Base-by-base conservation (phyloP, 495 filamentous ascomycete genomes). In the Aspergillus steynii region DNA sequence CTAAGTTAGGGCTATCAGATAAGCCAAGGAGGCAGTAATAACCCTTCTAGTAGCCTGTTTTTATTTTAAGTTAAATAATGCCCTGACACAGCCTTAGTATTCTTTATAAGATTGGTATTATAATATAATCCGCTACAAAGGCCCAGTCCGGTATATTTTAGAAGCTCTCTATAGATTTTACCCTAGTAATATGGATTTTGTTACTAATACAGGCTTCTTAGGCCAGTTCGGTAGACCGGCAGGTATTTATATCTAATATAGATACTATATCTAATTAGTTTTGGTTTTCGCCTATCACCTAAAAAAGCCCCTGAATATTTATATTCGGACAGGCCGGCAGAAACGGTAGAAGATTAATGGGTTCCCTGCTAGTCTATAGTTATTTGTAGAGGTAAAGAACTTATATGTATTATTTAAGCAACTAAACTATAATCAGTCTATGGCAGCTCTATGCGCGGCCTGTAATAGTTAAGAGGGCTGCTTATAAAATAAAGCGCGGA, bases 41-140 rank as follows among this genome's bases (percentile, higher is more conserved):
- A 61, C 50, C 26, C 53, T 71, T n/a, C 48, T 71, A 0, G 56
- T 65, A 14, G 63, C 63, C 27, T 58, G 65, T 37, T 71, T 71
- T 47, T 68, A 58, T 47, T 68, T 69, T 29, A 9, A 51, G 1
- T 34, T 62, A 1, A 42, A 49, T 15, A 26, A 1, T 27, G 49
- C 20, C 20, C 6, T 3, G 49, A 29, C 66, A 12, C 61, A 54
- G n/a, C 34, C 58, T 48, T n/a, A 57, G 48, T 50, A 54, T 27
- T 27, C 45, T n/a, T 48, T 45, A 10, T 55, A 52, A 12, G 63
- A 63, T 50, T 63, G 56, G 61, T 68, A 58, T 54, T 29, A 47
- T 53, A 57, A 63, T 2, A 53, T 34, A 9, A 61, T 71, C 28
- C 63, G 61, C 27, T 71, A 60, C 47, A 68, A 65, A 53, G 68